Evolutionary conservation across 2,329 filamentous ascomycete species (phyloP), one percentile per base, ranked within the genome.

Genomic region (Microcyclospora pomicola): DNA sequence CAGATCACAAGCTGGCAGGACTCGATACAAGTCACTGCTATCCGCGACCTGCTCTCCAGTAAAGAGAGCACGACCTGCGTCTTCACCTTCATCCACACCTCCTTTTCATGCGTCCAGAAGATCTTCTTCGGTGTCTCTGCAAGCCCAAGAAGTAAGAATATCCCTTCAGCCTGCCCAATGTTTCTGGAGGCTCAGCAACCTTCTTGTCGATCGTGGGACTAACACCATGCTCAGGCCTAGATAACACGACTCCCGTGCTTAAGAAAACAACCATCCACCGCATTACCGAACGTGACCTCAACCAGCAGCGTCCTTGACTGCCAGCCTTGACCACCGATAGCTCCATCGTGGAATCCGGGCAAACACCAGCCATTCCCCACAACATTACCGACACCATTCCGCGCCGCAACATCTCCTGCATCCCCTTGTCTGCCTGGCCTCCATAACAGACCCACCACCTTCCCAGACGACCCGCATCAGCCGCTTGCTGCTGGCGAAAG

Each of bases 91-190:
- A 11, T 19, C 15, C 11, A 32, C 11, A 13, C 28, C 35, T 15
- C 36, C 27, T 37, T 62, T 83, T 77, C 79, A 94, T 94, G 86
- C 87, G 77, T 81, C 80, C 74, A 64, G 82, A 80, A 68, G 83
- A 92, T 66, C 77, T 92, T 59, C 76, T 93, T 60, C 82, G 85
- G 68, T 91, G 92, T 70, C 77, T 94, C 55, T 92, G 84, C 61
- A 91, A 91, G 72, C 85, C 85, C 60, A 83, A 84, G 64, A 93
- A 93, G 86, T 93, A 67, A 60, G 82, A 68, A 35, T 15, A 5
- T 7, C 19, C 19, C 19, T 24, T 24, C 19, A 24, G 19, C 19
- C 33, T 27, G 27, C 19, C 19, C 15, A 15, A 33, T 27, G n/a
- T 34, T 35, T 32, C 34, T 34, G 24, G 49, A 43, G 38, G 9